Evolutionary conservation across 2,329 filamentous ascomycete species (phyloP), one percentile per base, ranked within the genome.

Genomic region (Aspergillus chevalieri): DNA sequence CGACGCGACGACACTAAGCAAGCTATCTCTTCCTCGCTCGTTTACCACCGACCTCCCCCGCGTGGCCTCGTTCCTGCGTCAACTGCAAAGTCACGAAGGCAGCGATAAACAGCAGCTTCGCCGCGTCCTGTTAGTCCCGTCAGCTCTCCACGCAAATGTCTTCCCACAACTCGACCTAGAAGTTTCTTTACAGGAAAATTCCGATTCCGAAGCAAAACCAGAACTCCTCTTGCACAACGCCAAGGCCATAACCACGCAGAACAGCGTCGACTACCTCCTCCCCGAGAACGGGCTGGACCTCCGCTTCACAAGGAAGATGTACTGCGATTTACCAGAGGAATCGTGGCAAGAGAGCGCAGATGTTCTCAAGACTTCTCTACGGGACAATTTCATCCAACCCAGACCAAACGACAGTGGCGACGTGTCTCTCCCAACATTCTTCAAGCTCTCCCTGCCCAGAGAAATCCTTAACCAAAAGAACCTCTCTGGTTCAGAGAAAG

Each of bases 201-300:
- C 10, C 33, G 28, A 28, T 15, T 28, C 24, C 24, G 14, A 50
- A 19, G 26, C 52, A 26, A 49, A 49, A 19, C 30, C 50, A 3
- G 47, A 52, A 33, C 33, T 65, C 19, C 50, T 53, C 4, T 39
- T 73, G n/a, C 56, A 51, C 26, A 64, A 57, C 33, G 57, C 64
- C 26, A 67, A 63, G 42, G 60, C 62, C 2, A 53, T 71, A 28
- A 26, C 65, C 5, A 33, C 51, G n/a, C 60, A 65, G 26, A 64
- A 53, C 46, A 62, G 57, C 34, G 60, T 68, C 14, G 69, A 73
- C 47, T 68, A 70, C 50, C 58, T 73, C 26, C 57, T 73, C 12
- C 70, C 70, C 1, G 69, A 72, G 49, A 64, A 60, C 24, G 54
- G 63, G 2, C 49, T 68, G 28, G 70, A 73, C 49, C 58, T 73